Evolutionary conservation across 768 basidiomycete species (phyloP).

Genomic region (Candolleomyces aberdarensis): DNA sequence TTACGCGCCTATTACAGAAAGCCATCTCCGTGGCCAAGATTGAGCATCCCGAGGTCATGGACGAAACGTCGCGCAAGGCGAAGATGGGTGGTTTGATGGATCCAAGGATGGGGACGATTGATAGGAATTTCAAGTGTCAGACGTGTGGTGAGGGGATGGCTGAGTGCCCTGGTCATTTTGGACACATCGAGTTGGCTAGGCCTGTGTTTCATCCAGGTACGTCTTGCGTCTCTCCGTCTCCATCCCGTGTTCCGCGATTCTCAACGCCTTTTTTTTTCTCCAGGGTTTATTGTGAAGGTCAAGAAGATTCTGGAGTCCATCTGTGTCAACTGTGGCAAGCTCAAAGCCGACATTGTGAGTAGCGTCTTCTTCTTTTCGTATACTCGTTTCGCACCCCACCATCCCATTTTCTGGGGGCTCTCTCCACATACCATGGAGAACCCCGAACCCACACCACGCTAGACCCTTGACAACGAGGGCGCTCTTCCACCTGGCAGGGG

Average conservation of each 20-base stretch:
- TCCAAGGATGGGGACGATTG: slow-evolving; percentile 96
- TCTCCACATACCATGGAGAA: slow-evolving; percentile 88
- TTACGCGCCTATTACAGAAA: slow-evolving; percentile 60
- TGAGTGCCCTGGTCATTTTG: slow-evolving; percentile 99
- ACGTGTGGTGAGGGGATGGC: slow-evolving; percentile 99
- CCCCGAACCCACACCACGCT: slow-evolving; percentile 89
- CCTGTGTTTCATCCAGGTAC: slow-evolving; percentile 97
- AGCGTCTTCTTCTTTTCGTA: slow-evolving; percentile 60
- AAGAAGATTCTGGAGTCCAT: slow-evolving; percentile 99
- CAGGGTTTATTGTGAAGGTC: slow-evolving; percentile 95
- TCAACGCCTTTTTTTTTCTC: background rate
- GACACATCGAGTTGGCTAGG: slow-evolving; percentile 94
- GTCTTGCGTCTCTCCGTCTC: slow-evolving; percentile 25
- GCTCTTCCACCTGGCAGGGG: slow-evolving; percentile 79
- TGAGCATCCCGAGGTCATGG: slow-evolving; percentile 98
- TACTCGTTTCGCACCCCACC: slow-evolving; percentile 94
- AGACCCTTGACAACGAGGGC: slow-evolving; percentile 74
- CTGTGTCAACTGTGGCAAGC: slow-evolving; percentile 97
- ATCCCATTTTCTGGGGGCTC: slow-evolving; percentile 99
- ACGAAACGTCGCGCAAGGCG: slow-evolving; percentile 85
- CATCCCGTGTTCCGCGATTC: background rate
- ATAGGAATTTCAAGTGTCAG: slow-evolving; percentile 98
- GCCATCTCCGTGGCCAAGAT: slow-evolving; percentile 98
- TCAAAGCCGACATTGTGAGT: slow-evolving; percentile 98
- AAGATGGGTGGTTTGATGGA: slow-evolving; percentile 97